Evolutionary conservation across 495 filamentous ascomycete genomes (phyloP), one percentile per base, ranked within the genome.

Genomic region (Immersiella caudata): DNA sequence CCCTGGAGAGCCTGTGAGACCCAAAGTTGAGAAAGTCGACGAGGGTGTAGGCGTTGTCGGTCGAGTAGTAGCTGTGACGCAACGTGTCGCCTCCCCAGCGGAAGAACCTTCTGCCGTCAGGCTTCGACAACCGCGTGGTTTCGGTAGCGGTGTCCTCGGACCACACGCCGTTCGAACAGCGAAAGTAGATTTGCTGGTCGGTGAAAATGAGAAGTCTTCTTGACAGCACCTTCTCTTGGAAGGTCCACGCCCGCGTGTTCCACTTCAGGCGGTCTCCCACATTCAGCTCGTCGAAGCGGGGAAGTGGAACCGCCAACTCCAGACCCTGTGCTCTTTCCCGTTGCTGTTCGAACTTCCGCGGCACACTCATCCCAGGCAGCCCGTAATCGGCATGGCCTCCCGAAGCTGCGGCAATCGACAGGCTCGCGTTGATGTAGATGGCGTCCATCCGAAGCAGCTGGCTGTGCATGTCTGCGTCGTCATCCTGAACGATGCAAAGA

Each of bases 241-340:
- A 80, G n/a, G 77, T 79, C 77, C 77, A 79, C 7, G 66, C 77
- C 5, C 77, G 60, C 1, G 64, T 73, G 60, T 78, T 71, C 77
- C 77, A 79, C 51, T 50, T 49, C 33, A 49, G 16, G 9, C 7
- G 21, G n/a, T 5, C 3, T 11, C 62, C 62, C 55, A 16, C 33
- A 29, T 65, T 64, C 46, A 64, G 9, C 51, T 65, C 49, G 62
- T 65, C 62, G 20, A 55, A 65, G 27, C 49, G 62, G 20, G 49
- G 62, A 1, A 35, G 27, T 7, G 49, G 62, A 20, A 65, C 40
- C 16, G 62, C 25, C 2, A 65, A 60, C 18, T 25, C 60, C 5
- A 71, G 18, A 16, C 61, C 14, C 24, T 58, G 33, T 33, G 55
- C 27, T 21, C 33, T 66, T 50, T 24, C 65, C 57, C 18, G 65